phyloP scores from a whole-genome alignment of 352 stramenopile species.

The Aphanomyces cochlioides region DNA sequence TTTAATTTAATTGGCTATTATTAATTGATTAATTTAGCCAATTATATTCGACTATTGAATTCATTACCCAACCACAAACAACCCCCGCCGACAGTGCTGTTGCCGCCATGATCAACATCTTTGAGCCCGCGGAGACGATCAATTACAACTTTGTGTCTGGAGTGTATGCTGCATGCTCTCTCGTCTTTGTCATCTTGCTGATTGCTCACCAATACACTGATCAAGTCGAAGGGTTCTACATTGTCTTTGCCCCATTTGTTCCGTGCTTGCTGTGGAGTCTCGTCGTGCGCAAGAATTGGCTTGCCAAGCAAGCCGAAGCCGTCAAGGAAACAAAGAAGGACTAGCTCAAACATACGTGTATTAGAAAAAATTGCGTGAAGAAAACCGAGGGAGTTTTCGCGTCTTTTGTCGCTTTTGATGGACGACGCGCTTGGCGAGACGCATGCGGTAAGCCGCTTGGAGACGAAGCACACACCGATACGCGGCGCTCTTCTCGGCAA shows the following conservation, averaged over 20 bases:
- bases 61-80: not conserved
- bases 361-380: slow-evolving; percentile 24
- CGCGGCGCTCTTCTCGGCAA: slow-evolving; percentile 46
- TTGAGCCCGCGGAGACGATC: slow-evolving; percentile 69
- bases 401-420: slow-evolving; percentile 48
- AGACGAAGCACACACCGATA: slow-evolving; percentile 54
- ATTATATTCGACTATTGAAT: not conserved
- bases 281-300: slow-evolving; percentile 70
- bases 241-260: slow-evolving; percentile 75
- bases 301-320: slow-evolving; percentile 31
- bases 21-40: not conserved
- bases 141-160: slow-evolving; percentile 88
- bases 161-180: slow-evolving; percentile 67
- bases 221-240: slow-evolving; percentile 78
- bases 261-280: slow-evolving; percentile 83
- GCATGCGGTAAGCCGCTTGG: slow-evolving; percentile 54
- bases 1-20: not conserved
- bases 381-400: slow-evolving; percentile 50
- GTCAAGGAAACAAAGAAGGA: slow-evolving; percentile 26
- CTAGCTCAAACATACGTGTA: not conserved
- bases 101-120: slow-evolving; percentile 33
- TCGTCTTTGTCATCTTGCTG: slow-evolving; percentile 53
- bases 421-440: slow-evolving; percentile 45
- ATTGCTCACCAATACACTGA: slow-evolving; percentile 58
- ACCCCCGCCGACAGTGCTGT: not conserved